Evolutionary conservation across 768 basidiomycete genomes (phyloP), one percentile per base, ranked within the genome.

Genomic region (Amanita molliuscula): DNA sequence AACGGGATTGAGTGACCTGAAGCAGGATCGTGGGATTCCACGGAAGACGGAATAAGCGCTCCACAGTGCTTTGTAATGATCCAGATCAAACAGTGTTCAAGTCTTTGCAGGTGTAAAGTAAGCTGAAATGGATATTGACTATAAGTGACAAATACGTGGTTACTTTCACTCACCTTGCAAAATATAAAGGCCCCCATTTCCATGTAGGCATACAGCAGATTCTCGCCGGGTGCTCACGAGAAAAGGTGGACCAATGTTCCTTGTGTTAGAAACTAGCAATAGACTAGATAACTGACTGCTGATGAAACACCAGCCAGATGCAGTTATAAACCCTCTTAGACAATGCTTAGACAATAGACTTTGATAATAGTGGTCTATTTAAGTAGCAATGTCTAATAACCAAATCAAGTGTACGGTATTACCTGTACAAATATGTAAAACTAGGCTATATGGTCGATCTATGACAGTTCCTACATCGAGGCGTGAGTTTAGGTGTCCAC

Each of bases 1-100:
- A 13, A 10, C 28, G 7, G 18, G 37, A 7, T 29, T 20, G 33
- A 53, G 20, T 25, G 33, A 47, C 18, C 33, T 16, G 34, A 41
- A 36, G 52, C 48, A 53, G 6, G 21, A 34, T 31, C 52, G 29
- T 18, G 37, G 53, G 36, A 54, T 54, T 51, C 53, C 53, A 40
- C 25, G 40, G 34, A 54, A 54, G 13, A 40, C 28, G 31, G 31
- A 40, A 34, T 35, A 50, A 29, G 5, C 25, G 3, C 36, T 25
- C 15, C 10, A 28, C 23, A 53, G 48, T 31, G 4, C 26, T 43
- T 53, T 5, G 1, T 34, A 21, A n/a, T 53, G 34, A 26, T 34
- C 33, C 13, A 25, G n/a, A 29, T 23, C 52, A 28, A 38, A 21
- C 21, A n/a, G 37, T 21, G 25, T 35, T 52, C 48, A 36, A 20